Base-by-base conservation (phyloP, 2,329 filamentous ascomycete genomes). In the Verticillium albo-atrum region DNA sequence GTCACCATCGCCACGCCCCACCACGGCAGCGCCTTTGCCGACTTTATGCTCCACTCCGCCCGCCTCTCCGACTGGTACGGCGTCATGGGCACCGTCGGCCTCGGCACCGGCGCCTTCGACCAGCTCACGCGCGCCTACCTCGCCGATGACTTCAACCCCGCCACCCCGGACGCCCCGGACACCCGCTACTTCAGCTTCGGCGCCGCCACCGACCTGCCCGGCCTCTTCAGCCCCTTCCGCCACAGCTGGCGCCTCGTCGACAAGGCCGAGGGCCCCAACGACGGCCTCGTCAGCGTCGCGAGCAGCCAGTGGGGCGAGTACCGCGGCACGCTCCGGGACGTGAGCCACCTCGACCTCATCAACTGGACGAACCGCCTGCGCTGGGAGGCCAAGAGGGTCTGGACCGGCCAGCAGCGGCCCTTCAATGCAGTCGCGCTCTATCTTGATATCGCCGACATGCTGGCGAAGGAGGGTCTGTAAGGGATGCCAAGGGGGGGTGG, bases 371-470 rank as follows among this genome's bases (percentile, higher is more conserved):
- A 89, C 63, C 74, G 82, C 61, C 62, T 88, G 35, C 75, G 77
- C 55, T 88, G 81, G 78, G 79, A 79, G 47, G 66, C 84, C 50
- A 73, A 88, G 78, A 76, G 73, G 55, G 66, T 78, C 59, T 76
- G 76, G 74, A 75, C 80, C 70, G 85, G 85, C 1, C 76, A 80
- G 62, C 75, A 77, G 65, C 78, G 77, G 60, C 86, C 81, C 17
- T 89, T 89, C 66, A 89, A 89, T 67, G 86, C 86, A 2, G 80
- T 89, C 60, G 86, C 86, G 0, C 88, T 89, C 66, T 89, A 89
- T 65, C 77, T 89, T 2, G 84, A 82, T 61, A 84, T 89, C 66
- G 82, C 81, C 12, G 83, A 90, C 67, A 91, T 90, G 88, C 74
- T 91, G 55, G 86, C 89, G 2, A 88, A 87, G 66, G 87, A 91